Base-by-base conservation (phyloP, 2,329 filamentous ascomycete genomes). In the Sclerotinia minor region DNA sequence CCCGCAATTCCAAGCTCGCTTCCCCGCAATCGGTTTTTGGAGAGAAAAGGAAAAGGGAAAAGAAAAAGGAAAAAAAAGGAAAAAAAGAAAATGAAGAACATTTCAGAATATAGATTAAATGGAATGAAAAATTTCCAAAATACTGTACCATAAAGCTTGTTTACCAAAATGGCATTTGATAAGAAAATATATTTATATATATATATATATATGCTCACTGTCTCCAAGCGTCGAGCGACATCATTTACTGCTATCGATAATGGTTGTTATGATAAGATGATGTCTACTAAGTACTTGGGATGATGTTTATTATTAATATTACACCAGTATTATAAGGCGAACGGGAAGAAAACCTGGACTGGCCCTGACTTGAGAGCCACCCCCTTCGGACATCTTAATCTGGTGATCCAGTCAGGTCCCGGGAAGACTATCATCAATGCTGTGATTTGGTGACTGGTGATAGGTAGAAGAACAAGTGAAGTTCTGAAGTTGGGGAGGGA, bases 1-100 rank as follows among this genome's bases (percentile, higher is more conserved):
- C 57, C 52, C 35, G 65, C 65, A 65, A 44, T 61, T 44, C 45
- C 6, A 26, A 58, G 24, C 52, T 65, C 63, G 63, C 63, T 65
- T 63, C 65, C 65, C 65, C 65, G 65, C 65, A 67, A 63, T 53
- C 35, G 11, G 8, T 11, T 13, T 41, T 58, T 47, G 63, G 38
- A 58, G 35, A 26, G 45, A 38, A 61, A 38, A 13, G 35, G 35
- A 38, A 38, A 13, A 49, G 11, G 26, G 24, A 32, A 47, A 15
- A 21, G 29, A 6, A 29, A 35, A 32, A n/a, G 26, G 17, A 21
- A 24, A 5, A 13, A 35, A 35, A 35, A 32, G 9, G n/a, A n/a
- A n/a, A 44, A 32, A 45, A 45, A 15, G 26, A 19, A 26, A 26
- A 5, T 21, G 17, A 5, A 5, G 13, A 15, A 19, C 35, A 26